Conservation (phyloP, 23 red algal genomes). For the Gracilaria domingensis region DNA sequence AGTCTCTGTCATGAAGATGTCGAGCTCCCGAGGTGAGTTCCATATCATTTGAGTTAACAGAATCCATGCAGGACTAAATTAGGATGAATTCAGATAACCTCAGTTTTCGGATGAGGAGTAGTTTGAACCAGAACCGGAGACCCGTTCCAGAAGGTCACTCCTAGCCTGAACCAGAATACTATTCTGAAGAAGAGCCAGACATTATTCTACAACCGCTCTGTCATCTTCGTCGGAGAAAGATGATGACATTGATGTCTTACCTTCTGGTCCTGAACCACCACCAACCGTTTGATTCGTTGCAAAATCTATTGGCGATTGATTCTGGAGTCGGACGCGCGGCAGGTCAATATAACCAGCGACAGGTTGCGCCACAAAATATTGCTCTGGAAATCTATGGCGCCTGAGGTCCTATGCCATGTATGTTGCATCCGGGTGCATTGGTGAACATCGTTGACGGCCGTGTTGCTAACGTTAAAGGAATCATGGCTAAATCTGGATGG, state of each 20-base stretch:
- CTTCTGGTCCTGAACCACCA: conserved; percentile 63
- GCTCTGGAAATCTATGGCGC: conserved; percentile 62
- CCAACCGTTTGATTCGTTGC: conserved; percentile 78
- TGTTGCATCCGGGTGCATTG: conserved; percentile 71
- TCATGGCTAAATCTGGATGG: conserved; percentile 67
- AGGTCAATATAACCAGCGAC: not conserved
- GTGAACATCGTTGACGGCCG: conserved; percentile 79
- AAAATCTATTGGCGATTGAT: conserved; percentile 76
- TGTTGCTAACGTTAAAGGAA: conserved; percentile 73
- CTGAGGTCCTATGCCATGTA: conserved; percentile 51
- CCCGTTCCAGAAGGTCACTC: conserved; percentile 79
- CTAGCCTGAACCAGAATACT: conserved; percentile 86
- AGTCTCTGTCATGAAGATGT: conserved; percentile 53
- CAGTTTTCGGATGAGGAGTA: conserved; percentile 67
- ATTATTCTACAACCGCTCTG: conserved; percentile 50
- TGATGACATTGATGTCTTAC: conserved; percentile 65
- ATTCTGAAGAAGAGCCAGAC: conserved; percentile 83
- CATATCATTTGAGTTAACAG: conserved; percentile 73
- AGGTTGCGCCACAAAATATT: conserved; percentile 41
- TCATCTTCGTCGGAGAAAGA: conserved; percentile 62
- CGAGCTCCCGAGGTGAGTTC: conserved; percentile 51
- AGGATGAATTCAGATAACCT: conserved; percentile 33
- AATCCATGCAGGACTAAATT: conserved; percentile 80
- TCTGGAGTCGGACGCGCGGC: conserved; percentile 21
- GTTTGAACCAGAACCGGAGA: conserved; percentile 75